Percentiles rank a stretch among this genome's conserved stretches.
phyloP scores from a whole-genome alignment of 352 stramenopile genomes.

The Peronospora belbahrii region DNA sequence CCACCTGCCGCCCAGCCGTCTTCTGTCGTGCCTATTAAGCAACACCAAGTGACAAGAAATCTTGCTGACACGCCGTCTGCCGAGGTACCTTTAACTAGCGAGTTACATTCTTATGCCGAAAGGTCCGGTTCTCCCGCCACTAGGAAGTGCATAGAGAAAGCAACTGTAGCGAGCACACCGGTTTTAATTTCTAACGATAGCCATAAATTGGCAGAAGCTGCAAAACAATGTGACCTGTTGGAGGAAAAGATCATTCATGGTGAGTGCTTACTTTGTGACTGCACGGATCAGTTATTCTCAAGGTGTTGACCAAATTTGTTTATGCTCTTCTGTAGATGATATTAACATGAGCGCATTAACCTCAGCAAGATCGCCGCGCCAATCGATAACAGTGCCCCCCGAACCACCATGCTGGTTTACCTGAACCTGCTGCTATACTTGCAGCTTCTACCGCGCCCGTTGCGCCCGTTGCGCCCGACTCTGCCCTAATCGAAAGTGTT shows the following conservation, averaged over 20 bases:
- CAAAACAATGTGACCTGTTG: constrained; percentile 16
- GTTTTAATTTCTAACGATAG: constrained; percentile 5
- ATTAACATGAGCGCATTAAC: constrained; percentile 5
- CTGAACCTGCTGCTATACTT: neutral
- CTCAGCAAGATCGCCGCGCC: neutral
- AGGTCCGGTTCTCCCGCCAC: constrained; percentile 8
- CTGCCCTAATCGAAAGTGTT: too few species aligned
- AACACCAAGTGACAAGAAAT: neutral
- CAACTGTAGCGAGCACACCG: constrained; percentile 3
- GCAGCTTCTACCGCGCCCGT: neutral
- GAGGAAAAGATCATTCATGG: constrained; percentile 32
- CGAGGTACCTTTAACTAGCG: neutral
- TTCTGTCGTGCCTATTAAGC: neutral
- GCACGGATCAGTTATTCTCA: neutral
- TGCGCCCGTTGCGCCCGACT: neutral
- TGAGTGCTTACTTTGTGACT: constrained; percentile 8
- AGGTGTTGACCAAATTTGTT: neutral
- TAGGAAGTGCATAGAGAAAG: constrained; percentile 4
- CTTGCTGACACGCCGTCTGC: neutral
- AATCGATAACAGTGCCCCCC: neutral
- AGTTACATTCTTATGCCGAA: constrained; percentile 6
- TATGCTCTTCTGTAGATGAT: constrained; percentile 11
- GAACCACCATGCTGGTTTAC: neutral
- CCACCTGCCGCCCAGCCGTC: neutral
- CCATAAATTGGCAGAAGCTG: constrained; percentile 1